These are phyloP conservation scores for Debaryomyces maramus DNA, from an alignment of 805 yeast genomes.

Conservation along the genomic window DNA sequence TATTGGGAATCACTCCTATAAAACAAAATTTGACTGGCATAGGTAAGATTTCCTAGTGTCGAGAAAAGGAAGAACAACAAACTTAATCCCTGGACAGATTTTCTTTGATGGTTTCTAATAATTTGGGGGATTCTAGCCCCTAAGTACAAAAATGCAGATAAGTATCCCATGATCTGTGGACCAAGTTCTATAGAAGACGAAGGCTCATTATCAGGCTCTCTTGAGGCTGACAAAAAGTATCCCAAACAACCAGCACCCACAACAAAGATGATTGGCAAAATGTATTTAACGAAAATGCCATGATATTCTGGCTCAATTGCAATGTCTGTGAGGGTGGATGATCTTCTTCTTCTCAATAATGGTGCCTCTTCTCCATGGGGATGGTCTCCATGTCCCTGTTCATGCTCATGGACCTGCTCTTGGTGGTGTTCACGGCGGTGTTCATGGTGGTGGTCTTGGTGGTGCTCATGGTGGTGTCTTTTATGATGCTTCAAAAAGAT, in stretches of 20 bases:
- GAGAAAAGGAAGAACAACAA: conserved; percentile 76
- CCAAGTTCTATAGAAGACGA: conserved; percentile 42
- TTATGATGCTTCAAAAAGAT: conserved; percentile 42
- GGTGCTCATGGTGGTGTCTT: conserved; percentile 14
- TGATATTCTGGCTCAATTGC: conserved; percentile 49
- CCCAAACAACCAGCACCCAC: conserved; percentile 63
- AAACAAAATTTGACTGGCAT: conserved; percentile 69
- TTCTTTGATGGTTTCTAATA: conserved; percentile 70
- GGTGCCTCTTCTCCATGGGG: conserved; percentile 25
- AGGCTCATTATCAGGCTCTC: conserved; percentile 18
- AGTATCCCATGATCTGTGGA: conserved; percentile 69
- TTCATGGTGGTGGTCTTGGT: conserved; percentile 12
- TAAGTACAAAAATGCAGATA: conserved; percentile 66
- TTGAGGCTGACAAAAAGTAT: conserved; percentile 48
- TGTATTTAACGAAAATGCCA: conserved; percentile 49
- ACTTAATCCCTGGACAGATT: conserved; percentile 84
- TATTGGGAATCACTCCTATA: conserved; percentile 64
- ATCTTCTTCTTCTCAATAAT: conserved; percentile 45
- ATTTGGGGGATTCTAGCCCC: conserved; percentile 85
- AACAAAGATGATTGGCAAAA: conserved; percentile 63
- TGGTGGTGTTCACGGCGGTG: conserved; percentile 6
- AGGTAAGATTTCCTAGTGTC: conserved; percentile 72
- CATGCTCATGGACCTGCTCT: conserved; percentile 10
- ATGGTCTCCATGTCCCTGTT: conserved; percentile 15
- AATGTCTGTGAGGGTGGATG: conserved; percentile 51